phyloP scores from a whole-genome alignment of 352 stramenopile species.

The Phytophthora pistaciae region DNA sequence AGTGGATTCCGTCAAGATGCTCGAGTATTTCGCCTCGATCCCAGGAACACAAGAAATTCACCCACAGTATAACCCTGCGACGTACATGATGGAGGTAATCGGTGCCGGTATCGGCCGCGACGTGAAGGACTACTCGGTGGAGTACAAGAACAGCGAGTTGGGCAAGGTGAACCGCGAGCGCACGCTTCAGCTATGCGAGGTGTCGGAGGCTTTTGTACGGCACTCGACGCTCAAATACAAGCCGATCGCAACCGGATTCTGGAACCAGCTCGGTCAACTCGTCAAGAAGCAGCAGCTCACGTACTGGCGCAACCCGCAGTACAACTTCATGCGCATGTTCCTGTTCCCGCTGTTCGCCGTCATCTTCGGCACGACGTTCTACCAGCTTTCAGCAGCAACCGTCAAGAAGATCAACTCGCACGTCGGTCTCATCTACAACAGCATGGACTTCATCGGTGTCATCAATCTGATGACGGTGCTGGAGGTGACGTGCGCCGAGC shows the following conservation, averaged over 20 bases:
- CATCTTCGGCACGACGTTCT: constrained; percentile 80
- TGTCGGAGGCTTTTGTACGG: constrained; percentile 43
- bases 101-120: constrained; percentile 7
- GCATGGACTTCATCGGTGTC: constrained; percentile 71
- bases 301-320: constrained; percentile 68
- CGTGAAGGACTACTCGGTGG: constrained; percentile 9
- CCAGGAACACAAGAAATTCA: constrained; percentile 52
- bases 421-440: constrained; percentile 80
- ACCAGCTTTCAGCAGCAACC: constrained; percentile 41
- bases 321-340: constrained; percentile 76
- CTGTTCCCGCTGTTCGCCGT: constrained; percentile 62
- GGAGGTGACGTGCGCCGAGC: constrained; percentile 53
- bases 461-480: constrained; percentile 71
- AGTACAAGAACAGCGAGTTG: constrained; percentile 4
- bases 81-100: constrained; percentile 10
- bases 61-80: constrained; percentile 9
- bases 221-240: constrained; percentile 62
- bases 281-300: constrained; percentile 48
- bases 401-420: constrained; percentile 64
- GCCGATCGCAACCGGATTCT: constrained; percentile 55
- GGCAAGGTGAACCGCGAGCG: neutral
- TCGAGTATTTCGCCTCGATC: constrained; percentile 88
- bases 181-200: constrained; percentile 38
- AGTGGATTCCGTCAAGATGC: constrained; percentile 71
- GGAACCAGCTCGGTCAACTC: constrained; percentile 38